Evolutionary conservation across 2,329 filamentous ascomycete genomes (phyloP).

Genomic region (Fusarium vanettenii): DNA sequence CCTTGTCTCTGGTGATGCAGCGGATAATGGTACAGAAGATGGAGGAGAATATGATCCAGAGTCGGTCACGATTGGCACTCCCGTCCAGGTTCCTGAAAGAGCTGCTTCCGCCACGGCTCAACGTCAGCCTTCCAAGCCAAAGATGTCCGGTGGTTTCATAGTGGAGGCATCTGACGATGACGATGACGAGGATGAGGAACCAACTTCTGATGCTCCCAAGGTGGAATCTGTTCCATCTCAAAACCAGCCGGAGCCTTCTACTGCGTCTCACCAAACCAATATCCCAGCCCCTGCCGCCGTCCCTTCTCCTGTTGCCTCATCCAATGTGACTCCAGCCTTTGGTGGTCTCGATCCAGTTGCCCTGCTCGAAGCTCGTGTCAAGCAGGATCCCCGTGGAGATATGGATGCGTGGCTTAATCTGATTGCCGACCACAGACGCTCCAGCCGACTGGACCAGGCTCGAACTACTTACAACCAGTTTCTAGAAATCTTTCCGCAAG

Average conservation of each 20-base stretch:
- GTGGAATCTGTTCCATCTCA: conserved; percentile 24
- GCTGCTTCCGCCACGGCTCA: conserved; percentile 44
- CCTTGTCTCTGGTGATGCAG: conserved; percentile 61
- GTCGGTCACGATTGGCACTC: conserved; percentile 60
- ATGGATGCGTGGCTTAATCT: conserved; percentile 91
- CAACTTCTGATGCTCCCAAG: conserved; percentile 34
- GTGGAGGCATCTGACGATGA: conserved; percentile 71
- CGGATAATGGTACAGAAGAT: conserved; percentile 62
- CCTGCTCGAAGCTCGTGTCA: conserved; percentile 89
- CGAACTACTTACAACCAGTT: conserved; percentile 87
- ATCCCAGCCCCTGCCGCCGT: conserved; percentile 25
- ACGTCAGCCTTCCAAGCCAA: conserved; percentile 61
- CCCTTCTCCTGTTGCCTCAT: conserved; percentile 36
- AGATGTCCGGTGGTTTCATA: conserved; percentile 70
- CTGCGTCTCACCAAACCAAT: conserved; percentile 38
- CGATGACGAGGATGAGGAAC: conserved; percentile 65
- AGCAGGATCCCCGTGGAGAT: conserved; percentile 92
- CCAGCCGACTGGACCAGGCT: conserved; percentile 84
- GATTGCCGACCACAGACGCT: conserved; percentile 85
- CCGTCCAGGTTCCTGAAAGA: conserved; percentile 51
- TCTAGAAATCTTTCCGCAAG: conserved; percentile 86
- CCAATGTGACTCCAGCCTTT: conserved; percentile 51
- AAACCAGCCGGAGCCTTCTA: conserved; percentile 27
- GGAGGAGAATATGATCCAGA: conserved; percentile 69
- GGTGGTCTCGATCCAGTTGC: conserved; percentile 75